Evolutionary conservation across 2,329 filamentous ascomycete species (phyloP), one percentile per base, ranked within the genome.

Genomic region (Ceratocystis colombiana): DNA sequence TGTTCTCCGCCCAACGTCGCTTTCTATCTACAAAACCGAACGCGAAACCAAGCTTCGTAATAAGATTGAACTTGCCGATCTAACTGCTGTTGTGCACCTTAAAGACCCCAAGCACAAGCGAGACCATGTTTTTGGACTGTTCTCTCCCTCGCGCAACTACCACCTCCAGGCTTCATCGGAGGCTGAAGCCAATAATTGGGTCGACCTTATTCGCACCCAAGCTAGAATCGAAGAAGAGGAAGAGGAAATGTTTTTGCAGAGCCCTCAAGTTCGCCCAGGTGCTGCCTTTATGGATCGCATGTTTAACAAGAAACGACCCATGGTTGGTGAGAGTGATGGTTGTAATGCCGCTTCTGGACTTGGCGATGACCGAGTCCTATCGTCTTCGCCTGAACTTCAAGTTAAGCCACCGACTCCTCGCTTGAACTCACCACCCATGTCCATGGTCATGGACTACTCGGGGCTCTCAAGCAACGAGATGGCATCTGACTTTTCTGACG

Each of bases 21-120:
- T 99, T 44, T 96, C 89, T 64, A 87, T 96, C 69, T 99, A 99
- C 82, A 95, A 93, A 76, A 88, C 93, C 73, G 85, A 89, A 71
- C 89, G 92, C 71, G 92, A 96, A 77, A 89, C 88, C 71, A 92
- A 92, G 74, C 83, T 99, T 55, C 88, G 90, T 64, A 88, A 95
- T 72, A 92, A 96, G 73, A 85, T 99, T 72, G 86, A 87, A 72
- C 83, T 97, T 48, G 88, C 89, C 55, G 94, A 99, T 68, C 83
- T 97, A 68, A 96, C 92, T 2, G 92, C 94, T 6, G 90, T 96
- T 57, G 89, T 92, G 1, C 84, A 89, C 68, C 86, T 97, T 69
- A 92, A 89, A 72, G 91, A 96, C 71, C 88, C 90, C 7, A 96
- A 96, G 75, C 86, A 91, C 68, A 92, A 89, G 74, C 87, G 89